A percentile compares a stretch with the other conserved stretches of the same genome.
Evolutionary conservation across 169 alveolate species (phyloP).

Genomic region (Besnoitia besnoiti): DNA sequence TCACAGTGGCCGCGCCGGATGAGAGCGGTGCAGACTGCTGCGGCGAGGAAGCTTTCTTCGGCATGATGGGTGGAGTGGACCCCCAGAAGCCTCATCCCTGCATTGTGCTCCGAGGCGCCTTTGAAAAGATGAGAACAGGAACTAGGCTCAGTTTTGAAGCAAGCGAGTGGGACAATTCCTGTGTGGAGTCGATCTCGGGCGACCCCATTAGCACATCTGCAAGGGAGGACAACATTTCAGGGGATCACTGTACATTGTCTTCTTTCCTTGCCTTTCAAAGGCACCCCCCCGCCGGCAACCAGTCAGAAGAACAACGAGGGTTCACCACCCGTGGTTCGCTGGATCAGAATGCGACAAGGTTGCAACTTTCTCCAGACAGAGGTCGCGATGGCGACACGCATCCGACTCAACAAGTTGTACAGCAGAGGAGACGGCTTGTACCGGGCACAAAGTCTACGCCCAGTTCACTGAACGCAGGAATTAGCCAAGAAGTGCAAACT

Average conservation of each 20-base stretch:
- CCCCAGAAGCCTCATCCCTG: neutral
- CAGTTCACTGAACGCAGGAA: neutral
- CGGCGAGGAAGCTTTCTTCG: neutral
- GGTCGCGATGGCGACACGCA: neutral
- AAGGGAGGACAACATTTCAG: too few relatives aligned
- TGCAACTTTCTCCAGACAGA: neutral
- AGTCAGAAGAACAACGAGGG: too few relatives aligned
- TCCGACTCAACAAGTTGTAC: neutral
- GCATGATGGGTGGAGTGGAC: neutral
- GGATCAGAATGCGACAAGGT: neutral
- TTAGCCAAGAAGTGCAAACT: constrained; percentile 29
- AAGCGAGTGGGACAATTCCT: neutral
- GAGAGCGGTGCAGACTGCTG: neutral
- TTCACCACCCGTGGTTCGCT: too few relatives aligned
- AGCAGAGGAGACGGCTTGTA: neutral
- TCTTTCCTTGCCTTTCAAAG: too few relatives aligned
- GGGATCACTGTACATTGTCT: too few relatives aligned
- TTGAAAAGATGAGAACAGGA: neutral
- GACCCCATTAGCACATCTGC: neutral
- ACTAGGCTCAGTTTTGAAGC: neutral
- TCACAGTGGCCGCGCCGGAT: neutral
- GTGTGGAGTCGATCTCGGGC: neutral
- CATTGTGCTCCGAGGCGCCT: neutral
- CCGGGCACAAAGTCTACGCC: neutral
- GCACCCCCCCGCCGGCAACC: too few relatives aligned